These are phyloP conservation scores for Trichosporon faecale DNA, from an alignment of 1,284 basidiomycete genomes.

Conservation along the genomic window DNA sequence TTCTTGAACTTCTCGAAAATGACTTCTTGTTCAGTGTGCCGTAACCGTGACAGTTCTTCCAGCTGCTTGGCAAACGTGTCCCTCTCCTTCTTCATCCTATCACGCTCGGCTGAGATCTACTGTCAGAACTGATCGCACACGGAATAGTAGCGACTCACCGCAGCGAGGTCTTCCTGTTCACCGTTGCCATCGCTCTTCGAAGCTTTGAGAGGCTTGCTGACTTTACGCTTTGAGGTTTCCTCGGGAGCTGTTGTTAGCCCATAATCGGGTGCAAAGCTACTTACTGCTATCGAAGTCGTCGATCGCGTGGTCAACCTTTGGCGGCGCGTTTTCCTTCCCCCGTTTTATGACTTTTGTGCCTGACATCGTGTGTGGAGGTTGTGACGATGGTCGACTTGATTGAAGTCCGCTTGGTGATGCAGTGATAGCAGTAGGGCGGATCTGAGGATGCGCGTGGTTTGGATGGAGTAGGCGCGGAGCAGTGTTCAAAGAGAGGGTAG, in stretches of 20 bases:
- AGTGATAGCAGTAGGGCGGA: background rate
- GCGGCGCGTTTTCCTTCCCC: constrained; percentile 22
- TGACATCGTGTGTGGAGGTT: background rate
- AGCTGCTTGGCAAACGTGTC: constrained; percentile 48
- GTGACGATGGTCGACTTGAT: too few species aligned
- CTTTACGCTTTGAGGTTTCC: background rate
- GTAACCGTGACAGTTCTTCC: constrained; percentile 43
- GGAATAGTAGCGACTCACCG: background rate
- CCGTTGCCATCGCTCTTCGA: background rate
- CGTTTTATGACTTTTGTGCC: constrained; percentile 13
- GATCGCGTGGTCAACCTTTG: background rate
- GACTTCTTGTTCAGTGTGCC: constrained; percentile 34
- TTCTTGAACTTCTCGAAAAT: constrained; percentile 45
- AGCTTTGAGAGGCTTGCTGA: background rate
- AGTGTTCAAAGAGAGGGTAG: background rate
- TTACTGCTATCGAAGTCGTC: constrained; percentile 19
- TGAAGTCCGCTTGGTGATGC: too few species aligned
- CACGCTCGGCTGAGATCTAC: constrained; percentile 36
- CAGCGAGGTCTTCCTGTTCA: background rate
- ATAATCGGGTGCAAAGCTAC: background rate
- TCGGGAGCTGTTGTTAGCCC: background rate
- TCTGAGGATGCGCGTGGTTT: too few species aligned
- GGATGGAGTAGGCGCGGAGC: too few species aligned
- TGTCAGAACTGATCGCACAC: background rate
- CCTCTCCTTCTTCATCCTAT: constrained; percentile 35